A percentile compares a stretch with the other conserved stretches of the same genome.
These are phyloP conservation scores for Rubia balearica DNA, from an alignment of 305 asterid genomes.

Conservation along the genomic window DNA sequence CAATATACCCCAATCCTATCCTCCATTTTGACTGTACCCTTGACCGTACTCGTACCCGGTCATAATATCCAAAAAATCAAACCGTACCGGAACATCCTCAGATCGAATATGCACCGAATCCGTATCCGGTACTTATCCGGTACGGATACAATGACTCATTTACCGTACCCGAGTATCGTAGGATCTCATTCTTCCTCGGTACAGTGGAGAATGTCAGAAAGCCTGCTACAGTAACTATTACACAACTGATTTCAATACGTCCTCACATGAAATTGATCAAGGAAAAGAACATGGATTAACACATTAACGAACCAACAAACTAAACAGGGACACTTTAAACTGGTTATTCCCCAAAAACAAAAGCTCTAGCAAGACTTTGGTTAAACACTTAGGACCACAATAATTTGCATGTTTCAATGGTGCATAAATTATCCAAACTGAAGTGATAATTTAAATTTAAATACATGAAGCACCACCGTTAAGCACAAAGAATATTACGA, in stretches of 20 bases:
- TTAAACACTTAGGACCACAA: background rate
- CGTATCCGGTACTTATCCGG: no score
- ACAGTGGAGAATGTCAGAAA: background rate
- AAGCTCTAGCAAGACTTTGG: background rate
- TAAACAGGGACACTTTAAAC: background rate
- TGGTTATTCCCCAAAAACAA: background rate
- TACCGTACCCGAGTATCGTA: no score
- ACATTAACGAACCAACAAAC: background rate
- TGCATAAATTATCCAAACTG: background rate
- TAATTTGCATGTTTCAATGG: background rate
- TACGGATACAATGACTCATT: no score
- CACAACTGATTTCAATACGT: background rate
- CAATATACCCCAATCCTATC: no score
- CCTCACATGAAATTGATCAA: background rate
- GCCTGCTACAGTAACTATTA: background rate
- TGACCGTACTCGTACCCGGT: no score
- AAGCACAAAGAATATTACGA: background rate
- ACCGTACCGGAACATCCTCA: no score
- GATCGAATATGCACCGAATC: no score
- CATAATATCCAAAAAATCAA: no score
- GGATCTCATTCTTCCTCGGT: background rate
- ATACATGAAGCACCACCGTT: background rate
- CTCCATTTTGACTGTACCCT: no score
- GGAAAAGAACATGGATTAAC: background rate
- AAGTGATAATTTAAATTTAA: background rate